These are phyloP conservation scores for Boletus rubescentipes DNA, from an alignment of 768 basidiomycete genomes.

Conservation along the genomic window DNA sequence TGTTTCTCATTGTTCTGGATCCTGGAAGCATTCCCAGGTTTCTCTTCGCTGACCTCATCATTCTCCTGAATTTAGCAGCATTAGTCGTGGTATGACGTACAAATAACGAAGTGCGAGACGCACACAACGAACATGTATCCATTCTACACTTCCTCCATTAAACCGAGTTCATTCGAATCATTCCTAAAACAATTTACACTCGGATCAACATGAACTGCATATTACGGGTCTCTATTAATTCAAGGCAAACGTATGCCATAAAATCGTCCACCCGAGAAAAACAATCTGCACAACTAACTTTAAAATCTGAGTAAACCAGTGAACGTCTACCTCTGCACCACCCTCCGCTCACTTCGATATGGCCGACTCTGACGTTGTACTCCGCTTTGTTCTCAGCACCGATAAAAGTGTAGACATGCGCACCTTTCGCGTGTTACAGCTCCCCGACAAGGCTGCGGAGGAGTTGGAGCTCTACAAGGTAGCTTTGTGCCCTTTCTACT, in stretches of 20 bases:
- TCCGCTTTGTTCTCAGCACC: slow-evolving; percentile 38
- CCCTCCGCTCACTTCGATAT: slow-evolving; percentile 17
- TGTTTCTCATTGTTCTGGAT: background rate
- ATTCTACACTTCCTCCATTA: slow-evolving; percentile 14
- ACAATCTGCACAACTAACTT: background rate
- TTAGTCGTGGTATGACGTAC: slow-evolving; percentile 27
- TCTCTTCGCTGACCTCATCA: slow-evolving; percentile 19
- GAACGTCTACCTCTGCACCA: background rate
- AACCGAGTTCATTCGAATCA: slow-evolving; percentile 16
- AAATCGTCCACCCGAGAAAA: background rate
- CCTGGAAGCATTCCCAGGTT: slow-evolving; percentile 7
- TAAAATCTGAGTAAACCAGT: background rate
- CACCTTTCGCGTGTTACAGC: slow-evolving; percentile 42
- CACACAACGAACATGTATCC: slow-evolving; percentile 9
- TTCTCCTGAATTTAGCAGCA: slow-evolving; percentile 26
- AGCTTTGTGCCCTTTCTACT: background rate
- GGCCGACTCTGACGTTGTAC: slow-evolving; percentile 36
- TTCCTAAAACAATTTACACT: slow-evolving; percentile 17
- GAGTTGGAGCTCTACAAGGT: slow-evolving; percentile 47
- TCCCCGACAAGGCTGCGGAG: slow-evolving; percentile 26
- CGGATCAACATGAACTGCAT: slow-evolving; percentile 25
- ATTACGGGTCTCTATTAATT: slow-evolving; percentile 7
- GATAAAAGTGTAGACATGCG: slow-evolving; percentile 39
- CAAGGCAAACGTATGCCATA: slow-evolving; percentile 6
- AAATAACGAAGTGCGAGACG: slow-evolving; percentile 14